Percentiles rank a stretch among this genome's conserved stretches.
These are phyloP conservation scores for Apiotrichum gamsii DNA, from an alignment of 1,284 basidiomycete genomes.

Conservation along the genomic window DNA sequence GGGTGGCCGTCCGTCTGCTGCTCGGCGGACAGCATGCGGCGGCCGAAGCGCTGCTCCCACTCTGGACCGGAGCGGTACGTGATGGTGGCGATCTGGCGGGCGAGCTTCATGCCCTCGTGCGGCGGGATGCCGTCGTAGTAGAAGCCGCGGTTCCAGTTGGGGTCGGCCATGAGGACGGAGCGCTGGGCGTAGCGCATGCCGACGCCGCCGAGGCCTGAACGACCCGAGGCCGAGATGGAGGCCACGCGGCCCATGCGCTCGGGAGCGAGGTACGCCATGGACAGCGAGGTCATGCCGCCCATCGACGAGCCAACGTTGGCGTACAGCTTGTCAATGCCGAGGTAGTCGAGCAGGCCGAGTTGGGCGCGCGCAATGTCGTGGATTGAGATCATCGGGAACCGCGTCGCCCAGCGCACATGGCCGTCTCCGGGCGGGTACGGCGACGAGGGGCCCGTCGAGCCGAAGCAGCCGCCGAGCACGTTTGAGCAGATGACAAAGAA, in stretches of 20 bases:
- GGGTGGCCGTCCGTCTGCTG: conserved; percentile 13
- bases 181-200: conserved; percentile 90
- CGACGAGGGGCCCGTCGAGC: conserved; percentile 87
- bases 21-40: conserved; percentile 50
- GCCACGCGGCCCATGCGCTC: conserved; percentile 81
- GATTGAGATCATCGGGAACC: conserved; percentile 84
- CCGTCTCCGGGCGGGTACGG: conserved; percentile 51
- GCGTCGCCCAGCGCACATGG: conserved; percentile 73
- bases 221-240: conserved; percentile 87
- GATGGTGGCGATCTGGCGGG: conserved; percentile 96
- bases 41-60: conserved; percentile 95
- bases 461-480: conserved; percentile 95
- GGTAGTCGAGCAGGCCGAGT: conserved; percentile 74
- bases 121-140: conserved; percentile 94
- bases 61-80: conserved; percentile 98
- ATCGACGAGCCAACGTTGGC: conserved; percentile 91
- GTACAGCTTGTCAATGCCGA: conserved; percentile 79
- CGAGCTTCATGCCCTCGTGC: conserved; percentile 97
- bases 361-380: conserved; percentile 96
- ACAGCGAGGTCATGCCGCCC: conserved; percentile 97
- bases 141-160: conserved; percentile 98
- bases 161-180: conserved; percentile 94
- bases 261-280: conserved; percentile 89
- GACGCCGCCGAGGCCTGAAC: conserved; percentile 83
- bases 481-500: conserved; percentile 97